These are phyloP conservation scores for Beverwykella pulmonaria DNA, from an alignment of 495 filamentous ascomycete species.

Conservation along the genomic window DNA sequence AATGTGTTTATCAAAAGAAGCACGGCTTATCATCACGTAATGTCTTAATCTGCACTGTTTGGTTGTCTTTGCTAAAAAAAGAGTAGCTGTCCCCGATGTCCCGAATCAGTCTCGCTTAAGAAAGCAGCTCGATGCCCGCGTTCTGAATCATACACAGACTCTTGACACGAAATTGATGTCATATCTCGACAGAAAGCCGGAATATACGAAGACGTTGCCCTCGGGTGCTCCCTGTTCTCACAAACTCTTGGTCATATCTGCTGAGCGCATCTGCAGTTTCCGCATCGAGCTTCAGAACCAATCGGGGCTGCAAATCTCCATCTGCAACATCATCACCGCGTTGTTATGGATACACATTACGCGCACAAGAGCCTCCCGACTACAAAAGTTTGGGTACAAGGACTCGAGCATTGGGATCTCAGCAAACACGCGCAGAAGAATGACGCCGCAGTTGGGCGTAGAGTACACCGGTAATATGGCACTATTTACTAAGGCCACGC, in stretches of 20 bases:
- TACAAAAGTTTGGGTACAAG: not conserved
- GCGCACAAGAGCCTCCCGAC: constrained; percentile 5
- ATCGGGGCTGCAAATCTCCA: not conserved
- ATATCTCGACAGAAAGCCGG: not conserved
- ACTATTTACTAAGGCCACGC: constrained; percentile 5
- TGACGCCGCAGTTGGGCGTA: not conserved
- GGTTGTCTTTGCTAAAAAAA: not conserved
- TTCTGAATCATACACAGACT: not conserved
- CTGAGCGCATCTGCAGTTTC: not conserved
- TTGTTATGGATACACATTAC: constrained; percentile 29
- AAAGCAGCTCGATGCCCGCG: constrained; percentile 1
- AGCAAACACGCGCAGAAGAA: constrained; percentile 9
- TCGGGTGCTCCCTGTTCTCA: not conserved
- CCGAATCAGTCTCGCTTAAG: constrained; percentile 11
- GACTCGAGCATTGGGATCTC: constrained; percentile 10
- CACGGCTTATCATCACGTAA: not conserved
- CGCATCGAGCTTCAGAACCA: constrained; percentile 8
- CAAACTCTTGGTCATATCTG: constrained; percentile 18
- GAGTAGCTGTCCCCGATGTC: not conserved
- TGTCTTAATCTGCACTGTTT: not conserved
- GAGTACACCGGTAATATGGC: constrained; percentile 25
- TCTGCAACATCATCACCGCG: constrained; percentile 20
- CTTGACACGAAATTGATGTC: not conserved
- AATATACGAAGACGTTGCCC: constrained; percentile 18
- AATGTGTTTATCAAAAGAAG: not conserved